Evolutionary conservation across 2,329 filamentous ascomycete species (phyloP), one percentile per base, ranked within the genome.

Genomic region (Penicillium freii): DNA sequence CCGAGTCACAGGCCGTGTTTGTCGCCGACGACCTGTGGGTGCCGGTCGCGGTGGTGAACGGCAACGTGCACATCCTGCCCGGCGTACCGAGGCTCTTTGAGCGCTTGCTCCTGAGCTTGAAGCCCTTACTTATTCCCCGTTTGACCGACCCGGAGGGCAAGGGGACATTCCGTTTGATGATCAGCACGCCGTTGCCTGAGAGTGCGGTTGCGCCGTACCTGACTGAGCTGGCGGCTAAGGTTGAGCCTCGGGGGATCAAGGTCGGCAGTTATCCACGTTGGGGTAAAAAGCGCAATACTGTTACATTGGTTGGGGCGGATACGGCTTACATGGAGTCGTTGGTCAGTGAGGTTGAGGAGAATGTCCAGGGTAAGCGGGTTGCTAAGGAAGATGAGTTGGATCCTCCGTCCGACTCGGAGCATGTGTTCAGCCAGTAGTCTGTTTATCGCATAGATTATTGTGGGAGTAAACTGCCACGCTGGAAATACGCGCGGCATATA

Each of bases 191-290:
- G 29, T 73, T 96, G 75, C 81, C 89, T 0, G 94, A 99, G 80
- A 97, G 92, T 74, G 84, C 83, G 19, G 86, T 97, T 33, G 93
- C 94, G 13, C 84, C 81, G 19, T 97, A 90, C 71, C 79, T 99
- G 68, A 93, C 91, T 1, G 83, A 90, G 63, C 78, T 97, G 61
- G 90, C 92, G 5, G 82, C 79, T 29, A 85, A 85, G 72, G 89
- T 92, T 23, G 88, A 86, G 71, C 78, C 85, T 0, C 86, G 84
- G 68, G 92, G 91, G 3, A 83, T 97, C 68, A 97, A 97, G 78
- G 91, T 97, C 17, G 94, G 94, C 46, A 96, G 91, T 75, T 97
- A 99, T 75, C 94, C 94, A 36, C 82, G 91, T 54, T 97, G 92
- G 92, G 91, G 89, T 5, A 93, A 91, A 81, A 85, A 86, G 68